Base-by-base conservation (phyloP, 768 basidiomycete genomes). In the Trametes punicea region DNA sequence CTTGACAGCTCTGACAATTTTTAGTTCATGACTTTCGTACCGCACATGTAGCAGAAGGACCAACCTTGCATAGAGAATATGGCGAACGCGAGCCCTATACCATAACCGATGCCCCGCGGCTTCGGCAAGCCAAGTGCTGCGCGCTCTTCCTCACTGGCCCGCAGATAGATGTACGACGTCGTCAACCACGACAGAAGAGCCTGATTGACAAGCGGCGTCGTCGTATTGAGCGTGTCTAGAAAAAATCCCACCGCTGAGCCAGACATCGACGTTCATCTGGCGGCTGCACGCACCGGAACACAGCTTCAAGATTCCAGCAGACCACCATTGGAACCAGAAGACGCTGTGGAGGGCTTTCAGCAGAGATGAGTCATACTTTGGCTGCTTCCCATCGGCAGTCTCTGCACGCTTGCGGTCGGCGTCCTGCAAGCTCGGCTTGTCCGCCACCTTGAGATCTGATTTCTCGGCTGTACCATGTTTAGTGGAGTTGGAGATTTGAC, bases 31-130 rank as follows among this genome's bases (percentile, higher is more conserved):
- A 38, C 6, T 38, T n/a, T n/a, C n/a, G n/a, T n/a, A n/a, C n/a
- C n/a, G n/a, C n/a, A n/a, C n/a, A n/a, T n/a, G n/a, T n/a, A 18
- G 36, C 15, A 38, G 36, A 13, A n/a, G 36, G 15, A 38, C 36
- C 5, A 38, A 78, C 82, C 76, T 75, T 85, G 83, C 84, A 85
- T 86, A 0, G 68, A 71, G 59, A 83, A 84, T 26, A 85, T 65
- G 3, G 74, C 82, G 48, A 82, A 71, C 0, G 77, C 84, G 1
- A 86, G 65, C 6, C 84, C 85, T 48, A 87, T 76, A 1, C 85
- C 85, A 64, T 80, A 82, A 0, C 84, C 84, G 34, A 85, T 73
- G 1, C 80, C 79, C 30, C 62, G 70, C 2, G 83, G 82, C 46
- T 70, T 60, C 9, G 61, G 33, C 53, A 76, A 42, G 33, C 72